Evolutionary conservation across 805 yeast genomes (phyloP), one percentile per base, ranked within the genome.

Genomic region (Metschnikowia vanudenii): DNA sequence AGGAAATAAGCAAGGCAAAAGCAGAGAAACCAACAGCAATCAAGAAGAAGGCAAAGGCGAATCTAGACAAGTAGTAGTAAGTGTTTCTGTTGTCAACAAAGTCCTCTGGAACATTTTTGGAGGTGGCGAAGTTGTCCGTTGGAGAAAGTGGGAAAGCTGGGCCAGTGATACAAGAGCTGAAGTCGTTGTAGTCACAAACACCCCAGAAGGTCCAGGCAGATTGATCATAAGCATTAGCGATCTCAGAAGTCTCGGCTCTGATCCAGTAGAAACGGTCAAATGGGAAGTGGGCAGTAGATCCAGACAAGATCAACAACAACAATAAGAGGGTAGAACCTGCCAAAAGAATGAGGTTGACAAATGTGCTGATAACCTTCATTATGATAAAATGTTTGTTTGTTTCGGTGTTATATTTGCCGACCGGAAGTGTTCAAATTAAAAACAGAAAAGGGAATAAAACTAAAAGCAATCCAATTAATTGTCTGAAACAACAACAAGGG

Each of bases 61-160:
- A 81, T 67, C 88, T 77, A 13, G 87, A 75, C 59, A 84, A 69
- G 66, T 81, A 84, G 69, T 71, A 85, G 66, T 72, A 83, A 13
- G 78, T 65, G 55, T 76, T 71, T 71, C 87, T 78, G 65, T 76
- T 73, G 45, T 62, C 61, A 51, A 78, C 61, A 45, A 85, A 85
- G 46, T 71, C 74, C 4, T 56, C 45, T 42, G 90, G 90, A 28
- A 85, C 75, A 47, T 71, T 75, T 2, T 56, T 56, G 16, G 69
- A 59, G 43, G 83, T 73, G 45, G 73, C 73, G 57, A 89, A 89
- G 70, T 88, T 88, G 57, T 80, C 81, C 39, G 66, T 78, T 24
- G 97, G 97, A 20, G 95, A 86, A 62, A 90, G 81, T 36, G 96
- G 89, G 67, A 75, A 83, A n/a, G 88, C 97, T 16, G 97, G 85